Conservation (phyloP, 805 yeast species). For the Barnettozyma sp. region DNA sequence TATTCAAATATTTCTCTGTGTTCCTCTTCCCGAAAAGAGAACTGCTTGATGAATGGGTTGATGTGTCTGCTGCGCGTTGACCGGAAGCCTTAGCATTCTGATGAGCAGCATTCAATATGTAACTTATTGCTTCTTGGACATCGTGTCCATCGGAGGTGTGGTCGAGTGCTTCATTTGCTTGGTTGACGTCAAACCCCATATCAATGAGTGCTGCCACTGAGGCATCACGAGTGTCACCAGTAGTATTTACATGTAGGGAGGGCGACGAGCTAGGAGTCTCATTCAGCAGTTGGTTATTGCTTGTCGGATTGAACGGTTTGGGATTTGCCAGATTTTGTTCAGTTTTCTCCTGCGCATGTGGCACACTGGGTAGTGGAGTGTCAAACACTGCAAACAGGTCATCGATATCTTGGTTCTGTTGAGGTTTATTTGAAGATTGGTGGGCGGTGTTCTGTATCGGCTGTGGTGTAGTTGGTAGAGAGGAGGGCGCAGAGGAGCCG, state of each 20-base stretch:
- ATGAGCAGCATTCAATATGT: slow-evolving; percentile 56
- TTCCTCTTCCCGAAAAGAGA: slow-evolving; percentile 7
- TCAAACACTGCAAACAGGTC: slow-evolving; percentile 29
- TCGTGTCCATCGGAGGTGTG: slow-evolving; percentile 46
- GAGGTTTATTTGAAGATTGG: background rate
- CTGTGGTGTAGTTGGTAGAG: too few relatives aligned
- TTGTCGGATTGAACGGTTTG: slow-evolving; percentile 4
- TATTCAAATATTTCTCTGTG: slow-evolving; percentile 17
- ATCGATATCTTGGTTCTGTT: slow-evolving; percentile 19
- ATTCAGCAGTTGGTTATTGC: background rate
- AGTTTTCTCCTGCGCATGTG: slow-evolving; percentile 5
- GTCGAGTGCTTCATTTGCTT: slow-evolving; percentile 53
- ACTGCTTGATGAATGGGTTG: too few relatives aligned
- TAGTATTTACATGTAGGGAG: slow-evolving; percentile 6
- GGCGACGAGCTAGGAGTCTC: too few relatives aligned
- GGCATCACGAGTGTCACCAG: slow-evolving; percentile 32
- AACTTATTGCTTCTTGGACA: slow-evolving; percentile 58
- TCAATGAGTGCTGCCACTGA: slow-evolving; percentile 65
- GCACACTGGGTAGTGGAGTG: slow-evolving; percentile 16
- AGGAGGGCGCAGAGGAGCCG: slow-evolving; percentile 4
- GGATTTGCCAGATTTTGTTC: slow-evolving; percentile 5
- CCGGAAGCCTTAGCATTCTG: slow-evolving; percentile 26
- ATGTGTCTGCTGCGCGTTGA: background rate
- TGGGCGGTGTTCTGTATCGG: too few relatives aligned
- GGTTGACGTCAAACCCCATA: slow-evolving; percentile 67